Evolutionary conservation across 2,329 filamentous ascomycete species (phyloP), one percentile per base, ranked within the genome.

Genomic region (Talaromyces amestolkiae): DNA sequence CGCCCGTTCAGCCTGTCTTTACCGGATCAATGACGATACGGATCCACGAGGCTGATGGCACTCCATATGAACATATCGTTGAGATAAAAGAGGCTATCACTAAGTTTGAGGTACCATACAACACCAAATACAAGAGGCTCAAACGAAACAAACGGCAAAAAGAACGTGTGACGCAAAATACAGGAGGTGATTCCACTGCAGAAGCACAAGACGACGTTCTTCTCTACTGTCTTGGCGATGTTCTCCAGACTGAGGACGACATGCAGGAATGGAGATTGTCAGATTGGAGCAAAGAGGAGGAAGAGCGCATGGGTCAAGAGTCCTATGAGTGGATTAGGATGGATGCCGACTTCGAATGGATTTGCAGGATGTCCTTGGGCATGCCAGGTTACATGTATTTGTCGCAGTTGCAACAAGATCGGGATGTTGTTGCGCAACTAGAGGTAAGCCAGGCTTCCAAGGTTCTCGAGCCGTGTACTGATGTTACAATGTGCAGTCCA

Each of bases 291-390:
- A 86, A 90, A 66, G 92, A 96, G 64, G 92, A 94, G 17, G 93
- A 98, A 77, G 86, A 90, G 41, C 89, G 88, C 72, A 98, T 99
- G 93, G 92, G 95, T 65, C 88, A 93, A 69, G 95, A 99, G 75
- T 96, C 92, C 0, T 99, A 97, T 73, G 95, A 99, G 76, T 99
- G 96, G 95, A 96, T 99, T 71, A 90, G 95, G 22, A 91, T 98
- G 80, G 95, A 99, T 77, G 93, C 94, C 17, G 96, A 99, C 78
- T 98, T 98, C 70, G 95, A 99, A 76, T 99, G 95, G 95, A 89
- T 97, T 65, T 95, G 91, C 78, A 89, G 89, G 70, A 91, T 96
- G 77, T 89, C 90, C 67, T 81, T 90, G 58, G 89, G 89, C 68
- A 92, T 97, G 85, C 92, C 92, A 54, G 87, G 92, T 4, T 98